Base-by-base conservation (phyloP, 163 green algal genomes). In the Chlorella variabilis region DNA sequence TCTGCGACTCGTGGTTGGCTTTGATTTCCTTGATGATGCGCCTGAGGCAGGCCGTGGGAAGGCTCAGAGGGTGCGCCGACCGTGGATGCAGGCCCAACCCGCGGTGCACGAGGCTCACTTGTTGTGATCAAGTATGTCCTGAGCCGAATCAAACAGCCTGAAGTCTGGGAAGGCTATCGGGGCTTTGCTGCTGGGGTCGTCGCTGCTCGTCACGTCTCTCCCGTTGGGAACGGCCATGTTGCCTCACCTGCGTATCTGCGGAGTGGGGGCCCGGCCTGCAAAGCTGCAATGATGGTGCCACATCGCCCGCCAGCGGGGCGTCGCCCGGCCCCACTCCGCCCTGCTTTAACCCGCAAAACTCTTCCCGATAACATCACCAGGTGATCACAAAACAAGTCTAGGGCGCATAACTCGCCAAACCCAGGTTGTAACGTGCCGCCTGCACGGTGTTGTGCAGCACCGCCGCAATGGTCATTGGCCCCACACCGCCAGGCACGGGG, bases 381-480 rank as follows among this genome's bases (percentile, higher is more conserved):
- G 39, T 61, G 7, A 33, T 41, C 59, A 20, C 17, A 38, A 75
- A 23, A 21, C 29, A 58, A 20, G 29, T 36, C 23, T 58, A 29
- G 11, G n/a, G n/a, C n/a, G n/a, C 25, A 76, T 34, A 59, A 9
- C 23, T 25, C 8, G 54, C 73, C 33, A 81, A 41, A 2, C 75
- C 75, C 58, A 81, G 59, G 39, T 73, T 73, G 41, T 63, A 33
- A 38, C 59, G 42, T 48, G 86, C 86, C 45, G 86, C 80, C 36
- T 81, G 48, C 20, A 96, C 61, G 4, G 93, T 97, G 88, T 98
- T 98, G 39, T 93, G 76, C 38, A 99, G 83, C 54, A 99, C 88
- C 80, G 98, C 96, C 7, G 96, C 96, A 81, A 99, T 98, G n/a
- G 96, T 99, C 96, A 99, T 98, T 25, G 96, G 96, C 1, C 96